A percentile compares a stretch with the other conserved stretches of the same genome.
Evolutionary conservation across 2,329 filamentous ascomycete species (phyloP).

Genomic region (Botrytis cinerea): DNA sequence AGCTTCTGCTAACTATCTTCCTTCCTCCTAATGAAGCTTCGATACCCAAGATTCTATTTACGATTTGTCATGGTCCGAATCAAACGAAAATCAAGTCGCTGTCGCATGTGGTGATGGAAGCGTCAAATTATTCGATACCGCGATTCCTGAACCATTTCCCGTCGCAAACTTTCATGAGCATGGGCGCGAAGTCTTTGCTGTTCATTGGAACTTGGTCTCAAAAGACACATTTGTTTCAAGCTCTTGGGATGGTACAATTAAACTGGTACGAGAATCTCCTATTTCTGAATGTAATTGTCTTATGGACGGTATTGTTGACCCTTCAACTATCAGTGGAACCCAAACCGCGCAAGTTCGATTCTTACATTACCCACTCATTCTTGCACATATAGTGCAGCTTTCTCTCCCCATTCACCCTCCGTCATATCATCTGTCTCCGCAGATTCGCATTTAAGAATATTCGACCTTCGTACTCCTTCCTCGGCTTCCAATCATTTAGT

Average conservation of each 20-base stretch:
- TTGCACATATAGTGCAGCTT: constrained; percentile 92
- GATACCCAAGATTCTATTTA: constrained; percentile 97
- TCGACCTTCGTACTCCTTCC: constrained; percentile 85
- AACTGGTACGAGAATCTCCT: constrained; percentile 60
- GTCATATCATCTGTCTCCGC: constrained; percentile 85
- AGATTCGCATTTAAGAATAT: constrained; percentile 86
- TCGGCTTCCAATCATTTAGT: constrained; percentile 87
- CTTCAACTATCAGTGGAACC: constrained; percentile 68
- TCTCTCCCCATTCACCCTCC: constrained; percentile 83
- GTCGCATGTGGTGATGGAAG: constrained; percentile 90
- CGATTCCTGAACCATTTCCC: constrained; percentile 73
- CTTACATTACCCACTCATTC: constrained; percentile 86
- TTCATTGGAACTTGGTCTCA: constrained; percentile 86
- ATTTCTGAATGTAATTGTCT: too few species aligned
- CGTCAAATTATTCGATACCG: constrained; percentile 89
- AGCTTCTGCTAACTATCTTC: neutral
- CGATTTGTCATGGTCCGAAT: constrained; percentile 92
- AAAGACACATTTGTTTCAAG: constrained; percentile 90
- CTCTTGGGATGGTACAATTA: constrained; percentile 95
- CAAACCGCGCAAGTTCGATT: constrained; percentile 71
- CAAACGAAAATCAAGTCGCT: constrained; percentile 92
- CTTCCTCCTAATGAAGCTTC: constrained; percentile 58
- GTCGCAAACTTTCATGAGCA: constrained; percentile 93
- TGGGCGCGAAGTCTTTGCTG: constrained; percentile 87
- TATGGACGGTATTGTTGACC: constrained; percentile 18